Percentiles rank a stretch among this genome's conserved stretches.
Evolutionary conservation across 345 rosid species (phyloP).

Genomic region (Brassica nigra): DNA sequence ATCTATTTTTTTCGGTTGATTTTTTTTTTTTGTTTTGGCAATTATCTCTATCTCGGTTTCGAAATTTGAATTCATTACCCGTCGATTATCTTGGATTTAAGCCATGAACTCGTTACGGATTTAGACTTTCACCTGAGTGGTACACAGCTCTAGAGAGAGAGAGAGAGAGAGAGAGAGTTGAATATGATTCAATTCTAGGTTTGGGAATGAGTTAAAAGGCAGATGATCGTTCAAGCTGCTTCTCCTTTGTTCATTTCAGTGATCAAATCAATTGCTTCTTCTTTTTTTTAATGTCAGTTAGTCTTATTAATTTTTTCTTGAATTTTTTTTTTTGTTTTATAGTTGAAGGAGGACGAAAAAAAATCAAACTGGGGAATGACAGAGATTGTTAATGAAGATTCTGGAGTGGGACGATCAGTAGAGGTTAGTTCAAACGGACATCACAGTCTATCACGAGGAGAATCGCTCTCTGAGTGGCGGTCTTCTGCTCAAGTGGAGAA

Average conservation of each 20-base stretch:
- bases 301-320: not conserved
- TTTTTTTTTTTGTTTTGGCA: no score
- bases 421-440: constrained; percentile 67
- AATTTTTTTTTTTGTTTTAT: not conserved
- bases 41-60: no score
- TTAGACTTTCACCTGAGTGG: not conserved
- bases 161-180: not conserved
- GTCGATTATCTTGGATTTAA: constrained; percentile 12
- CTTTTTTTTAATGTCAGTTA: not conserved
- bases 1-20: no score
- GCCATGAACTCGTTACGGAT: not conserved
- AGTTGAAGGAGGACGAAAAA: constrained; percentile 8
- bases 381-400: constrained; percentile 62
- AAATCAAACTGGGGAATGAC: constrained; percentile 53
- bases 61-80: constrained; percentile 25
- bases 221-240: not conserved
- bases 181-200: not conserved
- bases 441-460: constrained; percentile 61
- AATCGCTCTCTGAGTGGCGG: constrained; percentile 78
- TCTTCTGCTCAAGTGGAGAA: constrained; percentile 90
- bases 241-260: no score
- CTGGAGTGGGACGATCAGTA: constrained; percentile 73
- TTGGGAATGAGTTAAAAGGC: not conserved
- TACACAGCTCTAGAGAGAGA: not conserved
- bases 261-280: not conserved